Base-by-base conservation (phyloP, 176 grass and related monocot species). In the Triticum monococcum region DNA sequence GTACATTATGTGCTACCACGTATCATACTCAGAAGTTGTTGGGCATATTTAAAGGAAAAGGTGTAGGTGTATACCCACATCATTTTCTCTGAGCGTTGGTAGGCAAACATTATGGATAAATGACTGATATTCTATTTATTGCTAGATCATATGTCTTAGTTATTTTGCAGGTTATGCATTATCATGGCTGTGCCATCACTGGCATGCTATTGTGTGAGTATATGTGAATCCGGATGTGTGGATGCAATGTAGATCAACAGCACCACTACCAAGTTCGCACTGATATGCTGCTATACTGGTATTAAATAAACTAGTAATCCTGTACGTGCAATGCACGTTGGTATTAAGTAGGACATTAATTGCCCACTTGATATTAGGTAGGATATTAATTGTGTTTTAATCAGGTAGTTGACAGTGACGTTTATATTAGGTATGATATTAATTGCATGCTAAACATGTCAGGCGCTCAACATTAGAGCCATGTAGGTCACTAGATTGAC, bases 111-210 rank as follows among this genome's bases (percentile, higher is more conserved):
- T 88, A 71, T 62, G 26, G 46, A 32, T 45, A 74, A 38, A 81
- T 5, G 12, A 48, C 7, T 36, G 4, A 30, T 77, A 23, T 18
- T 48, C 1, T 48, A 28, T 50, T 50, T 69, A 81, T 26, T 77
- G 10, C 28, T 20, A 80, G 33, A 69, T 40, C 68, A 60, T 73
- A 68, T 76, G 33, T 37, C 18, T 79, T 32, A 22, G 30, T 22
- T 16, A 46, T 91, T 81, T 71, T 48, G 23, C 16, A 35, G 16
- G 48, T 56, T 86, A 88, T 72, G 63, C 28, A 85, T 12, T 59
- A 71, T 75, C 61, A 43, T 66, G 23, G 26, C n/a, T 33, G n/a
- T 75, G 46, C 41, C 28, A 57, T 57, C 54, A 57, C 54, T 57
- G 54, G 22, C 56, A 76, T 85, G 46, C 57, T 81, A 65, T 81